Evolutionary conservation across 2,329 filamentous ascomycete genomes (phyloP), one percentile per base, ranked within the genome.

Genomic region (Geoglossum cookeanum): DNA sequence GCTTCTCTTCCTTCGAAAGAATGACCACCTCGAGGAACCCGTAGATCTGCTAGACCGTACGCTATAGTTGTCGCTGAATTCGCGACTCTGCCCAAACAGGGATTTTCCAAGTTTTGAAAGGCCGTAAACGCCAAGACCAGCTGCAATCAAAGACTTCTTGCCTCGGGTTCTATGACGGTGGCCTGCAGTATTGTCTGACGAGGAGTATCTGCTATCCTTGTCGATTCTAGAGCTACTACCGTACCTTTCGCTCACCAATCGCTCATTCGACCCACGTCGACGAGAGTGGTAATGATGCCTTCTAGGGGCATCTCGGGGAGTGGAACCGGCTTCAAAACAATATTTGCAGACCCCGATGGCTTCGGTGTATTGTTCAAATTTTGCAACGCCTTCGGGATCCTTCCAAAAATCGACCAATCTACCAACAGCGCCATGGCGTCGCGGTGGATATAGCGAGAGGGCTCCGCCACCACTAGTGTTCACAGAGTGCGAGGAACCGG

Each of bases 311-410:
- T 82, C 74, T 59, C 69, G 65, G 2, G 76, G 73, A 3, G 72
- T 75, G 15, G 75, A 77, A 7, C 75, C 72, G 5, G 80, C 79
- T 59, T 82, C 79, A 63, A 84, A 84, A 65, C 80, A 84, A 62
- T 80, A 71, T 60, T 75, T 79, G 68, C 80, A 84, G 1, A 83
- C 76, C 27, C 80, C 80, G 62, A 82, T 83, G 59, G 78, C 76
- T 66, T 84, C 79, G 1, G 80, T 83, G 63, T 84, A 84, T 64
- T 83, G 79, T 66, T 84, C 80, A 69, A 81, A 83, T 64, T 77
- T 76, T 17, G 74, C 75, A 0, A 83, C 78, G n/a, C 79, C 80
- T 60, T 83, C 79, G 1, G 79, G 74, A 60, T 78, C 80, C 64
- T 74, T 79, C 77, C 76, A 82, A 71, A 75, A 83, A 63, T 78